Evolutionary conservation across 768 basidiomycete species (phyloP).

Genomic region (Phlebiopsis gigantea): DNA sequence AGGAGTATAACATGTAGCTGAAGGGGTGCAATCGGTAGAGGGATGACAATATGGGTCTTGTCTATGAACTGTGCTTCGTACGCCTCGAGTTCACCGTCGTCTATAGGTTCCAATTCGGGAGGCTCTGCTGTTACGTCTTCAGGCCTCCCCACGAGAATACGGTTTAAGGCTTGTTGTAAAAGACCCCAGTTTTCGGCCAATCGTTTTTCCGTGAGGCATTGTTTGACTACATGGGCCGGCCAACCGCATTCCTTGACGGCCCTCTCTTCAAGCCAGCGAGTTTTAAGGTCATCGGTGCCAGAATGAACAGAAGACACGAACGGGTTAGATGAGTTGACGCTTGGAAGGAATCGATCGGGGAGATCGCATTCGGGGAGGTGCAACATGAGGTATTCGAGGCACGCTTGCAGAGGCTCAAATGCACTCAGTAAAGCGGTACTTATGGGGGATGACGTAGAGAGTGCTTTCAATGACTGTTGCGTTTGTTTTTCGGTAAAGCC

Average conservation of each 20-base stretch:
- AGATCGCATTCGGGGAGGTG: conserved; percentile 86
- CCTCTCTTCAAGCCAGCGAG: conserved; percentile 76
- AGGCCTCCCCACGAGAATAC: conserved; percentile 44
- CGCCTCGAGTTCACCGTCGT: conserved; percentile 24
- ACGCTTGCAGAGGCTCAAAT: conserved; percentile 65
- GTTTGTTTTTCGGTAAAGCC: conserved; percentile 61
- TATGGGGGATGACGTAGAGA: conserved; percentile 54
- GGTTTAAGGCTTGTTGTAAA: conserved; percentile 52
- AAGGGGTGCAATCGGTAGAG: conserved; percentile 60
- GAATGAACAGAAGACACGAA: conserved; percentile 64
- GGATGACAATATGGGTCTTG: conserved; percentile 45
- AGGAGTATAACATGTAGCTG: conserved; percentile 63
- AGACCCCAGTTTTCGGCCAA: conserved; percentile 45
- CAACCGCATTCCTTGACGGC: conserved; percentile 82
- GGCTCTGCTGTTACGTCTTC: not conserved
- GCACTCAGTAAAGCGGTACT: conserved; percentile 55
- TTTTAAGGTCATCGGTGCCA: conserved; percentile 58
- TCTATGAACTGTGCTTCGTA: conserved; percentile 45
- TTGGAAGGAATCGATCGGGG: conserved; percentile 64
- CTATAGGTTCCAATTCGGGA: conserved; percentile 38
- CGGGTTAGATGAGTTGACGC: conserved; percentile 59
- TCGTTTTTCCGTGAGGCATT: conserved; percentile 34
- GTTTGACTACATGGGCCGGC: conserved; percentile 65
- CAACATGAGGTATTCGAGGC: conserved; percentile 80
- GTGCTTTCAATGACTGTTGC: conserved; percentile 46